A percentile compares a stretch with the other conserved stretches of the same genome.
Conservation (phyloP, 148 eudicot species). For the Vaccinium myrtillus region DNA sequence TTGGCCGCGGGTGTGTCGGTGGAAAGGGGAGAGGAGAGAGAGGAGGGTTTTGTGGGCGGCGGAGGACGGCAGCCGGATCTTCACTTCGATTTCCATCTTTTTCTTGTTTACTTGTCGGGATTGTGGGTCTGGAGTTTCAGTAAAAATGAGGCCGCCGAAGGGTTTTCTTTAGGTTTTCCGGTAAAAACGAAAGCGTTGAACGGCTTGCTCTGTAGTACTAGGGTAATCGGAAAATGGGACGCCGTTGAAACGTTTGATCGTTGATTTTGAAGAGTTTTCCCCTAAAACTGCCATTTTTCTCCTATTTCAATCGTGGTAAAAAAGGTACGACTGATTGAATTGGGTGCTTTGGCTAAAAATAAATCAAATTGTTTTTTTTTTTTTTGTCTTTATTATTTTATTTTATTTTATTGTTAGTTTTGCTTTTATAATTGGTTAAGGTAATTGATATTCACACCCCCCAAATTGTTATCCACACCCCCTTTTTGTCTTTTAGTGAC, state of each 20-base stretch:
- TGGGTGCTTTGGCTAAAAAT: too few relatives aligned
- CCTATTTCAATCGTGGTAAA: too few relatives aligned
- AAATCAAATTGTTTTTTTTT: too few relatives aligned
- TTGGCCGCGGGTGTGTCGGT: constrained; percentile 55
- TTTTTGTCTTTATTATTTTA: too few relatives aligned
- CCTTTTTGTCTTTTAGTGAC: too few relatives aligned
- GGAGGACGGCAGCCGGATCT: constrained; percentile 57
- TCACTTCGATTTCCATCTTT: constrained; percentile 80
- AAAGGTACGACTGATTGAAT: too few relatives aligned
- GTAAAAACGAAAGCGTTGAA: neutral
- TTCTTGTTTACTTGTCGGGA: neutral
- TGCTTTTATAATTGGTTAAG: too few relatives aligned
- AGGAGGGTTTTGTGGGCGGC: constrained; percentile 44
- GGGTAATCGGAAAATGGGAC: neutral
- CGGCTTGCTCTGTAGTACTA: neutral
- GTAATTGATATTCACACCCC: too few relatives aligned
- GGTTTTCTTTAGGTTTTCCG: neutral
- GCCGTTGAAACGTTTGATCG: neutral
- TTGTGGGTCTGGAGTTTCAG: neutral
- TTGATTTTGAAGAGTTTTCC: neutral
- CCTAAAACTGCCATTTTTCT: too few relatives aligned
- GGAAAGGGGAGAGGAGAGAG: constrained; percentile 51
- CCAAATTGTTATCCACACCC: too few relatives aligned
- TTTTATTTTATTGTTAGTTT: too few relatives aligned
- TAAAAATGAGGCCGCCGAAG: neutral